phyloP scores from a whole-genome alignment of 2,329 filamentous ascomycete genomes.

The Aspergillus chevalieri region DNA sequence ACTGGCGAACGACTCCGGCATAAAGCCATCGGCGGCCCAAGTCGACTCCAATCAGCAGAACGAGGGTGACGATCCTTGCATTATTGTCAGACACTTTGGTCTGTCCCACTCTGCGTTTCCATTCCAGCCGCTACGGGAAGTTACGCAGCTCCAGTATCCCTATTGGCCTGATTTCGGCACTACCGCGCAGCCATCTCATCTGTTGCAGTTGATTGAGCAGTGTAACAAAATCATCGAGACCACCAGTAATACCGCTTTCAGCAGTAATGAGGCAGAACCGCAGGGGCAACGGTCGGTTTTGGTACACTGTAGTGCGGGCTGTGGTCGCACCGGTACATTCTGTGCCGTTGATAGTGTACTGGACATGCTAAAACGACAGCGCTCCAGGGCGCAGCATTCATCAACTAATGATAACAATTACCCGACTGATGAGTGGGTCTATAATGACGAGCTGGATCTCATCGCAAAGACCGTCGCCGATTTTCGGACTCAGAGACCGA shows the following conservation, averaged over 20 bases:
- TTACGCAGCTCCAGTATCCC: conserved; percentile 90
- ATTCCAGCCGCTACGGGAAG: conserved; percentile 80
- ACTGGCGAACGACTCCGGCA: conserved; percentile 18
- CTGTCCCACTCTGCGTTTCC: conserved; percentile 70
- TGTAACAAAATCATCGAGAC: conserved; percentile 61
- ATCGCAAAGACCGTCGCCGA: conserved; percentile 85
- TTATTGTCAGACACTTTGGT: conserved; percentile 80
- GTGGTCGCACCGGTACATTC: conserved; percentile 91
- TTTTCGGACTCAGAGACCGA: conserved; percentile 78
- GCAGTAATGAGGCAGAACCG: conserved; percentile 51
- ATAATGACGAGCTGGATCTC: conserved; percentile 65
- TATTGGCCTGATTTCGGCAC: conserved; percentile 98
- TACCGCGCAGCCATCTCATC: conserved; percentile 78
- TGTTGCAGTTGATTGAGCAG: conserved; percentile 84
- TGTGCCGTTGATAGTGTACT: conserved; percentile 95
- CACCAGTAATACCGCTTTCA: conserved; percentile 18
- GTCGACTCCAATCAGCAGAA: conserved; percentile 13
- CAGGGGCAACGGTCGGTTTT: conserved; percentile 62
- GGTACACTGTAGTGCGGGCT: conserved; percentile 94
- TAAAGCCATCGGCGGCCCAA: background rate
- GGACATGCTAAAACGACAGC: conserved; percentile 91
- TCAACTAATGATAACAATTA: conserved; percentile 13
- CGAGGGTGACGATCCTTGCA: conserved; percentile 52
- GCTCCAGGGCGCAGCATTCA: conserved; percentile 27
- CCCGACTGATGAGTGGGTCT: conserved; percentile 56